A percentile compares a stretch with the other conserved stretches of the same genome.
These are phyloP conservation scores for Echinosophora koreensis DNA, from an alignment of 306 rosid genomes.

Conservation along the genomic window DNA sequence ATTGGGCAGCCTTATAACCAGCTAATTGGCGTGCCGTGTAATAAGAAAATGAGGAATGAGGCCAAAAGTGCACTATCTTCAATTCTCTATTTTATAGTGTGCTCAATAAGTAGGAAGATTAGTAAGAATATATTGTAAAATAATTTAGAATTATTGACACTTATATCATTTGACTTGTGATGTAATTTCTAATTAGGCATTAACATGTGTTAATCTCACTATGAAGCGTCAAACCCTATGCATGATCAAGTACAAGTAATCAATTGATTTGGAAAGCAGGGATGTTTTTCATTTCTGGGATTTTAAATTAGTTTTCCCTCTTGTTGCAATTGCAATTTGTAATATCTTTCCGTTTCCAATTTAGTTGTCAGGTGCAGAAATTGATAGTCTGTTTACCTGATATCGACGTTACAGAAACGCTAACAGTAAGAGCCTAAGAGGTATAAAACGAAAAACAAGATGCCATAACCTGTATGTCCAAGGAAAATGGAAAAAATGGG, in stretches of 20 bases:
- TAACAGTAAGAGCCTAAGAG: neutral
- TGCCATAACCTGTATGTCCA: neutral
- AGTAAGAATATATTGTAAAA: too few species aligned
- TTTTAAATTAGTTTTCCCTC: neutral
- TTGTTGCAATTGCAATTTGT: neutral
- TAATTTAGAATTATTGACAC: too few species aligned
- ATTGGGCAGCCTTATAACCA: too few species aligned
- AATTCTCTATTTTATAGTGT: too few species aligned
- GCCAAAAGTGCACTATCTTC: too few species aligned
- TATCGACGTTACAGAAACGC: neutral
- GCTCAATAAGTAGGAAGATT: too few species aligned
- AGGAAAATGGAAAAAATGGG: neutral
- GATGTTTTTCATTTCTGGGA: neutral
- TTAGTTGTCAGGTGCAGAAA: neutral
- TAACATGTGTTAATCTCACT: neutral
- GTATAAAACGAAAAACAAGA: neutral
- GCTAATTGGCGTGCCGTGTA: too few species aligned
- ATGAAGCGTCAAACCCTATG: neutral
- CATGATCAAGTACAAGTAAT: neutral
- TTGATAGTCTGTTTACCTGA: neutral
- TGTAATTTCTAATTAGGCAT: too few species aligned
- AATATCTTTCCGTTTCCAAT: too few species aligned
- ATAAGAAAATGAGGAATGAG: too few species aligned
- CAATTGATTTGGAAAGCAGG: constrained; percentile 3
- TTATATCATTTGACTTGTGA: too few species aligned